Conservation (phyloP, 345 rosid species). For the Sapria himalayana region DNA sequence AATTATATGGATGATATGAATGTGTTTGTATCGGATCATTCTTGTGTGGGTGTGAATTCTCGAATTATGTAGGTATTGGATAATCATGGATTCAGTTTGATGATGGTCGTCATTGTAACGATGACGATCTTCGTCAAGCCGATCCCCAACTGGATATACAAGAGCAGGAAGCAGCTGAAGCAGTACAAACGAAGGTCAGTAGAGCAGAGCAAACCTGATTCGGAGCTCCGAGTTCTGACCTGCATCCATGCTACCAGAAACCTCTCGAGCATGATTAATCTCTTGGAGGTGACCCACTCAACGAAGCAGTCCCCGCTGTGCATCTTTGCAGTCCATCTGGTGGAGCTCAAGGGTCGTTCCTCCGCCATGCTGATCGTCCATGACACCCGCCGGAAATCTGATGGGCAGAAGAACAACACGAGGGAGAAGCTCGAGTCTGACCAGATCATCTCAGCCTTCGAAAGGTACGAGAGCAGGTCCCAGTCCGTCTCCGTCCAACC, state of each 20-base stretch:
- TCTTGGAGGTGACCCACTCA: conserved; percentile 23
- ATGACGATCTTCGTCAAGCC: conserved; percentile 32
- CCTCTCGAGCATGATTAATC: conserved; percentile 18
- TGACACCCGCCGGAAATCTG: conserved; percentile 8
- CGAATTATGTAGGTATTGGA: conserved; percentile 17
- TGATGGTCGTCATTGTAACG: conserved; percentile 14
- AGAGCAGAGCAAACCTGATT: conserved; percentile 12
- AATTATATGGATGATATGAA: no score
- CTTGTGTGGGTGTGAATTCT: not conserved
- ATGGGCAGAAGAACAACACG: not conserved
- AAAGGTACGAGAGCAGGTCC: not conserved
- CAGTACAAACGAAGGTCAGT: conserved; percentile 21
- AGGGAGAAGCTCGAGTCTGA: conserved; percentile 7
- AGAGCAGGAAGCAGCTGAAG: conserved; percentile 9
- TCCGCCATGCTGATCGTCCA: conserved; percentile 42
- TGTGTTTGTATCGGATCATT: no score
- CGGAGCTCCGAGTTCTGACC: conserved; percentile 19
- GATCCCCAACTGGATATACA: conserved; percentile 11
- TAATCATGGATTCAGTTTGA: conserved; percentile 15
- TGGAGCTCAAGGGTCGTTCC: conserved; percentile 29
- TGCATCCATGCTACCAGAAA: conserved; percentile 18
- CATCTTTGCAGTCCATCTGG: conserved; percentile 27
- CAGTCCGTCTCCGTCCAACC: conserved; percentile 5
- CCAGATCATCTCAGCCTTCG: conserved; percentile 9
- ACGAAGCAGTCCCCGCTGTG: conserved; percentile 18